Base-by-base conservation (phyloP, 106 monocot species). In the Dendrobium catenatum region DNA sequence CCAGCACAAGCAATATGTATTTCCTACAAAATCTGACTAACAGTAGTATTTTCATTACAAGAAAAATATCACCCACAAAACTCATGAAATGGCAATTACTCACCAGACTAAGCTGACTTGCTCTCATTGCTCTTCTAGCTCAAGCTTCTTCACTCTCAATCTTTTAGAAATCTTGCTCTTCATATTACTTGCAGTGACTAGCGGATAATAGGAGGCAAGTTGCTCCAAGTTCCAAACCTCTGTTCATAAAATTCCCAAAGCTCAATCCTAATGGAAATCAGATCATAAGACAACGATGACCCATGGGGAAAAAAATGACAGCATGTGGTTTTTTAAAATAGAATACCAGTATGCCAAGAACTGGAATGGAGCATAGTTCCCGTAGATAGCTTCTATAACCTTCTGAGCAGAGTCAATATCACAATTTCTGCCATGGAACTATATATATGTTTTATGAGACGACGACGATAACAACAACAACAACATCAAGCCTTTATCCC, bases 281-380 rank as follows among this genome's bases (percentile, higher is more conserved):
- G 80, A 48, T 55, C 17, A 43, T 19, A 70, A 55, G 54, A 31
- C 17, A 58, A 59, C 4, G 4, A 61, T 61, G 22, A 61, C 6
- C 15, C 10, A 15, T 15, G 13, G 51, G 19, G 4, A 20, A 56
- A 61, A 44, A 46, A 29, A 41, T 18, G 5, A 83, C 18, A 81
- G n/a, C 20, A 51, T 29, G 33, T 77, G 47, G 13, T 5, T n/a
- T n/a, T n/a, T n/a, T 54, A 27, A n/a, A 68, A 24, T 46, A 66
- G n/a, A 79, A 37, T 86, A 94, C 94, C 89, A 91, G 75, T 94
- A 94, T 31, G 90, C 95, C 85, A 95, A 83, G 88, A 95, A 95
- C 74, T 95, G 95, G 42, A 85, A 95, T 31, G 87, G 88, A 5
- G 88, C 84, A 87, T 86, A 95, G 20, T 86, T 86, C 55, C 86